phyloP scores from a whole-genome alignment of 345 rosid species.

The Linum trigynum region DNA sequence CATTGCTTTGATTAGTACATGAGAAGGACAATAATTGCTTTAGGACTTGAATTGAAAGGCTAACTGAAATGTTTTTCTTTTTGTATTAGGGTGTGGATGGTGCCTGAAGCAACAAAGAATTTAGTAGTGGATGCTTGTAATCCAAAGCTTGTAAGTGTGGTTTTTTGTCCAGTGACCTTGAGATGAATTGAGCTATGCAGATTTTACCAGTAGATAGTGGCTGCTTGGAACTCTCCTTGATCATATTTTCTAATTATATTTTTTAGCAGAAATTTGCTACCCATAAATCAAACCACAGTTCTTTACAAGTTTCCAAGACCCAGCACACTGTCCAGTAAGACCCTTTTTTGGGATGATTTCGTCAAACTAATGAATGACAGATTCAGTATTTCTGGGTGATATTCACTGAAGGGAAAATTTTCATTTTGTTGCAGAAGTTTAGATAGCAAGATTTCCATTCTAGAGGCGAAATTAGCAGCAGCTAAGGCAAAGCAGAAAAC shows the following conservation, averaged over 20 bases:
- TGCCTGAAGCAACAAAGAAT: conserved; percentile 18
- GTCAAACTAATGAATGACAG: not conserved
- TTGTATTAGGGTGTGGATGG: conserved; percentile 35
- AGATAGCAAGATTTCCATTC: conserved; percentile 31
- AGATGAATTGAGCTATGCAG: not conserved
- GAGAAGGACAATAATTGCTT: not conserved
- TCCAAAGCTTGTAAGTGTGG: conserved; percentile 32
- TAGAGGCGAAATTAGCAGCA: conserved; percentile 39
- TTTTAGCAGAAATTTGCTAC: conserved; percentile 25
- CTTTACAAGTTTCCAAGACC: conserved; percentile 15
- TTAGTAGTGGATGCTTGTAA: conserved; percentile 20
- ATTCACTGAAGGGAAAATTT: conserved; percentile 2
- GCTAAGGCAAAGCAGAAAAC: conserved; percentile 36
- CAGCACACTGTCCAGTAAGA: conserved; percentile 29
- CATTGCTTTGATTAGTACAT: not conserved
- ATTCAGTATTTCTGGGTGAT: not conserved
- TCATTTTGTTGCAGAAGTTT: conserved; percentile 33
- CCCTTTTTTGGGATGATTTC: conserved; percentile 4
- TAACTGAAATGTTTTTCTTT: conserved; percentile 5
- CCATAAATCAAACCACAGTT: conserved; percentile 25
- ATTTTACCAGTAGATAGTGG: not conserved
- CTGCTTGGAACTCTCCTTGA: not conserved
- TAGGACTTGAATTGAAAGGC: not conserved
- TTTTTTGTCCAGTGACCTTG: not conserved
- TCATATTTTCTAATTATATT: not conserved